phyloP scores from a whole-genome alignment of 768 basidiomycete genomes.

The Podaxis mareebaensis region DNA sequence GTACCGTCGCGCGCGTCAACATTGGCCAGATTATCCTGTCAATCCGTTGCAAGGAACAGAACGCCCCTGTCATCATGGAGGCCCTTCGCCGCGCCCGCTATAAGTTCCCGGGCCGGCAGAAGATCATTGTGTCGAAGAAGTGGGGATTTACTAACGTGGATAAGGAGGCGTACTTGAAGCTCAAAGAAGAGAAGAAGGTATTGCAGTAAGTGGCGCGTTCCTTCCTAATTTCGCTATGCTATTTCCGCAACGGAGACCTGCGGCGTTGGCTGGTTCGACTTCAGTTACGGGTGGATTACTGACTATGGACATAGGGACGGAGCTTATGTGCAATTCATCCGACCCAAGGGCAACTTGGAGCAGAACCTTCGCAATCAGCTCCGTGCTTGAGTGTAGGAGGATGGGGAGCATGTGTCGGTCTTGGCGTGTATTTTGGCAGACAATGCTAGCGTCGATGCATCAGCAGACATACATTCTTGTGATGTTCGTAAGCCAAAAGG shows the following conservation, averaged over 20 bases:
- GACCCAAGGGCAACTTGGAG: slow-evolving; percentile 84
- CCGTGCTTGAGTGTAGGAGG: slow-evolving; percentile 51
- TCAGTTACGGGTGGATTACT: slow-evolving; percentile 6
- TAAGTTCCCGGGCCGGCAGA: slow-evolving; percentile 99
- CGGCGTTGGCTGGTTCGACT: neutral
- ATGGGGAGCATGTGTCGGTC: slow-evolving; percentile 4
- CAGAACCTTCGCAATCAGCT: slow-evolving; percentile 84
- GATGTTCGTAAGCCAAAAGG: neutral
- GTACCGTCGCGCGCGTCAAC: slow-evolving; percentile 93
- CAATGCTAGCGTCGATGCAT: slow-evolving; percentile 7
- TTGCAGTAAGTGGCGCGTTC: slow-evolving; percentile 62
- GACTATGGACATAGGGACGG: slow-evolving; percentile 64
- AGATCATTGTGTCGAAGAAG: slow-evolving; percentile 96
- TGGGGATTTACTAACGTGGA: slow-evolving; percentile 98
- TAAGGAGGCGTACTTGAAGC: slow-evolving; percentile 82
- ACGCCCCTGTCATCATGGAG: slow-evolving; percentile 89
- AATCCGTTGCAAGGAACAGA: slow-evolving; percentile 89
- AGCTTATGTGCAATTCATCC: slow-evolving; percentile 93
- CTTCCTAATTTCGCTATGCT: neutral
- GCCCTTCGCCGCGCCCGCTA: slow-evolving; percentile 97
- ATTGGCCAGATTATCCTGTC: slow-evolving; percentile 92
- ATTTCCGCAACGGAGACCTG: neutral
- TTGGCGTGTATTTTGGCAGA: slow-evolving; percentile 1
- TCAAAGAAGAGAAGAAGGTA: slow-evolving; percentile 90
- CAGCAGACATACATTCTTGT: neutral